phyloP scores from a whole-genome alignment of 257 asterid species.

The Gynochthodes officinalis region DNA sequence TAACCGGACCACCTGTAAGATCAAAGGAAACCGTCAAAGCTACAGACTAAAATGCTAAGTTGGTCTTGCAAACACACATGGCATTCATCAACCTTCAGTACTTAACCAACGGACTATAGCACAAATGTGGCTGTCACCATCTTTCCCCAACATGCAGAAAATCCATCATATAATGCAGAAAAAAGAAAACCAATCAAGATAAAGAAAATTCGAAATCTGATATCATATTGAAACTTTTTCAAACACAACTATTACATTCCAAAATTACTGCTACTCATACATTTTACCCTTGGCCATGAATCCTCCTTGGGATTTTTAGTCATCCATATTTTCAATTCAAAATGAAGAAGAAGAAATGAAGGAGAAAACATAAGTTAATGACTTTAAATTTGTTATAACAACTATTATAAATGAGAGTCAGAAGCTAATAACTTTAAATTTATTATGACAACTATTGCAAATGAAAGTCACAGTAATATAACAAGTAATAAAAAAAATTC shows the following conservation, averaged over 20 bases:
- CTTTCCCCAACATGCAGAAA: not conserved
- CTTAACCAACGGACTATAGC: not conserved
- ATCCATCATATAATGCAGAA: not conserved
- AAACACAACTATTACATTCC: too few relatives aligned
- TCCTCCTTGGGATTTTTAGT: not conserved
- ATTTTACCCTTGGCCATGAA: not conserved
- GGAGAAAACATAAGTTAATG: not conserved
- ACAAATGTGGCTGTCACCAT: not conserved
- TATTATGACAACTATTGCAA: not conserved
- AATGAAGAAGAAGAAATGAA: not conserved
- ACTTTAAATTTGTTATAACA: not conserved
- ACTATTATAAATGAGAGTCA: too few relatives aligned
- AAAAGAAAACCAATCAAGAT: not conserved
- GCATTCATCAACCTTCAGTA: not conserved
- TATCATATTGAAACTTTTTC: too few relatives aligned
- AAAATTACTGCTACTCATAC: too few relatives aligned
- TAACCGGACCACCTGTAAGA: conserved; percentile 57
- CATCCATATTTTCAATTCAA: not conserved
- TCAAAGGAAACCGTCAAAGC: conserved; percentile 5
- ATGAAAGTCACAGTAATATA: too few relatives aligned
- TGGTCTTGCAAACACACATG: not conserved
- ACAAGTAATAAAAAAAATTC: too few relatives aligned
- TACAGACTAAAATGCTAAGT: not conserved
- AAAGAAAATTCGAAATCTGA: not conserved
- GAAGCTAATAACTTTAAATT: not conserved